Evolutionary conservation across 1,284 basidiomycete species (phyloP), one percentile per base, ranked within the genome.

Genomic region (Naganishia liquefaciens): DNA sequence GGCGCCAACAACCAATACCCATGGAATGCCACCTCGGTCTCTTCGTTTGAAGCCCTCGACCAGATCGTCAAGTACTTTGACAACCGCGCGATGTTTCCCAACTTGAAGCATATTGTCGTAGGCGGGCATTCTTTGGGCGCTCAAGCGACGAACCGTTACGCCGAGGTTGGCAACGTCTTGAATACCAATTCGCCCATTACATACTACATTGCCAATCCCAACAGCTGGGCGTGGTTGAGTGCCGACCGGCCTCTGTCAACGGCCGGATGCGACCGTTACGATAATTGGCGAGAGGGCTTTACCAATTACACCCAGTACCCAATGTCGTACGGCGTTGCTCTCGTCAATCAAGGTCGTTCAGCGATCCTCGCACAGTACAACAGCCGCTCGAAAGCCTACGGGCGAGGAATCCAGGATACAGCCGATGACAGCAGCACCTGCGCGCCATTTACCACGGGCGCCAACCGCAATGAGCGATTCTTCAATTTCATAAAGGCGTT

Each of bases 401-500:
- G 23, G 0, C 25, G 49, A 28, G 49, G 49, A 1, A 50, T 30
- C 23, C 49, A 28, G 11, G 49, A 50, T 28, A 50, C 49, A 19
- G 49, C 27, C 25, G 49, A 50, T 25, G 49, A 50, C 30, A 28
- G 27, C 15, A 50, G 49, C 49, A 50, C 49, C 25, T 50, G 49
- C 11, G 49, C 49, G 6, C 49, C 49, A 5, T 50, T 27, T 25
- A 50, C 49, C 25, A 30, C 49, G 19, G 49, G 49, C 30, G 49
- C 49, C 7, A 50, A 50, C 49, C 49, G 49, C 15, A 50, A 50
- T 13, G 49, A 50, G 25, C 49, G 49, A 21, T 50, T 50, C 49
- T 50, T 50, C 49, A 50, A 50, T 25, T 50, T 50, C 28, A 50
- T 50, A 21, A 50, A 50, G 25, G 49, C 49, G 23, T 50, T 50